Base-by-base conservation (phyloP, 768 basidiomycete species). In the Calocera cornea region DNA sequence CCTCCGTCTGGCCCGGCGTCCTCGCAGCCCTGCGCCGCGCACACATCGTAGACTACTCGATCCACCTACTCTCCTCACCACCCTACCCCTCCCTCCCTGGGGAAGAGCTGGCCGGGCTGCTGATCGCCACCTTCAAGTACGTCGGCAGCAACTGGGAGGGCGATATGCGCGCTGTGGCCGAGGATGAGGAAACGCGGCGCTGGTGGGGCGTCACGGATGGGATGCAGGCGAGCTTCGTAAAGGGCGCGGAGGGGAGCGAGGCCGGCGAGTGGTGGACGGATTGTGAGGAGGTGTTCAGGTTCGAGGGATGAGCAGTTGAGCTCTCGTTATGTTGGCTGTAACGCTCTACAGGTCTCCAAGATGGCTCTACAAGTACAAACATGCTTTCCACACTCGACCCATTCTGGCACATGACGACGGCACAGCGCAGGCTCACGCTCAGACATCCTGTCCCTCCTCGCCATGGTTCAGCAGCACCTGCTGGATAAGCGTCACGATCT, bases 41-140 rank as follows among this genome's bases (percentile, higher is more conserved):
- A 64, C 83, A 90, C 74, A 82, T 90, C 67, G 77, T 78, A 40
- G 88, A 92, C 76, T 92, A 91, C 73, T 87, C 87, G 19, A 91
- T 91, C 75, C 80, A 87, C 71, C 82, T 88, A 72, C 83, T 86
- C 71, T 82, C 84, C 19, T 72, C 74, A 17, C 76, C 74, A 8
- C 68, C 72, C 10, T 71, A 70, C 64, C 68, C 69, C 2, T 19
- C 40, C 14, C 60, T 64, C 22, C 2, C 16, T 38, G 14, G 63
- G 2, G 29, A 36, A 41, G 64, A 64, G 38, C 38, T 54, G n/a
- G 54, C 73, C 12, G 68, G 72, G 41, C 81, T 92, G 44, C 81
- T 92, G n/a, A 82, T 90, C 69, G 88, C 88, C n/a, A 85, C 81
- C 50, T 87, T 91, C 81, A 87, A 87, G 72, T 90, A 90, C 72